Base-by-base conservation (phyloP, 2,329 filamentous ascomycete species). In the Colletotrichum endophyticum region DNA sequence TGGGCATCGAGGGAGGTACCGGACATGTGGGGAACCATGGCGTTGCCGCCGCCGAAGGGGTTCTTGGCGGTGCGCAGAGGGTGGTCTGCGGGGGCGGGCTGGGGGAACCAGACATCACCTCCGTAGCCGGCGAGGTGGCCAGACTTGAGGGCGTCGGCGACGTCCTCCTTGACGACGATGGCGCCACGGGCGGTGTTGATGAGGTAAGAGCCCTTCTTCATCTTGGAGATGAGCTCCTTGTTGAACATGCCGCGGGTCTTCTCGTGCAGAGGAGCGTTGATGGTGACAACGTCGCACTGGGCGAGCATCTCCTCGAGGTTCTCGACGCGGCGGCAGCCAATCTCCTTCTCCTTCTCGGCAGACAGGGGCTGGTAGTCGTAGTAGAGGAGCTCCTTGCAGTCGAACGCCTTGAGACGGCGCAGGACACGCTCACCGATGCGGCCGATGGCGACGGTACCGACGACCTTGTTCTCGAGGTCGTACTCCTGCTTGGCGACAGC, bases 371-470 rank as follows among this genome's bases (percentile, higher is more conserved):
- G 97, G 94, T 99, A 99, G 90, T 99, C 97, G 86, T 95, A 99
- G 95, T 99, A 99, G 79, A 99, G 92, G 67, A 99, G 92, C 91
- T 99, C 96, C 94, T 98, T 98, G 95, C 97, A 99, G 91, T 98
- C 96, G 85, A 99, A 99, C 80, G 96, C 90, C 93, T 98, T 98
- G 83, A 99, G 94, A 80, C 97, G 94, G 87, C 96, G 95, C 81
- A 99, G 93, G 75, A 99, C 97, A 88, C 97, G 96, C 93, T 99
- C 96, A 83, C 97, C 97, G 83, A 99, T 99, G 85, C 97, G 95
- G 86, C 97, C 97, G 78, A 99, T 96, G 83, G 95, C 97, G 76
- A 99, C 97, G 84, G 97, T 99, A 83, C 97, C 97, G 81, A 99
- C 97, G 66, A 98, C 95, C 93, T 99, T 99, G 91, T 91, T 91